phyloP scores from a whole-genome alignment of 1,284 basidiomycete species.

The Cryptococcus sp. region DNA sequence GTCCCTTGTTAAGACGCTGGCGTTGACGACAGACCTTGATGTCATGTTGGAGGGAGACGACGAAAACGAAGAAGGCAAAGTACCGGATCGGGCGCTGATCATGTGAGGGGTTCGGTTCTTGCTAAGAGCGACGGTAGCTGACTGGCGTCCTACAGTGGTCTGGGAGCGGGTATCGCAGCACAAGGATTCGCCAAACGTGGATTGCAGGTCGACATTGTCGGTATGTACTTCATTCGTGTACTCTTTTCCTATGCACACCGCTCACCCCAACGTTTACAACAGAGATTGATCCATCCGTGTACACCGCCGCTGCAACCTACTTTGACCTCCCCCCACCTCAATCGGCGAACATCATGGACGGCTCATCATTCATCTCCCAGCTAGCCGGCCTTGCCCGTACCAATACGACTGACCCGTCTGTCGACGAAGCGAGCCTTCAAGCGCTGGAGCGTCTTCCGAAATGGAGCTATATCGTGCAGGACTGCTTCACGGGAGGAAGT shows the following conservation, averaged over 20 bases:
- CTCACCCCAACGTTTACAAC: constrained; percentile 52
- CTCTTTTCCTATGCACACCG: no score
- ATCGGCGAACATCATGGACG: constrained; percentile 70
- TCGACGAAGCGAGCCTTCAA: not conserved
- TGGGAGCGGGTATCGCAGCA: constrained; percentile 77
- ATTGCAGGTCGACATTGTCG: constrained; percentile 52
- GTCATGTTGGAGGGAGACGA: constrained; percentile 14
- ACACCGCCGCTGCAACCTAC: constrained; percentile 69
- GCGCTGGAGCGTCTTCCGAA: constrained; percentile 19
- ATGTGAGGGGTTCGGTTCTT: constrained; percentile 26
- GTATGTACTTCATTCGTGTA: constrained; percentile 11
- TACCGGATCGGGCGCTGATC: constrained; percentile 28
- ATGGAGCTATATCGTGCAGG: constrained; percentile 80
- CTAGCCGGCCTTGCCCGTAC: constrained; percentile 34
- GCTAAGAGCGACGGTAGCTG: no score
- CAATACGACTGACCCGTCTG: constrained; percentile 16
- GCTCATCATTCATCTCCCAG: constrained; percentile 60
- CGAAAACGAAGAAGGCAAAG: constrained; percentile 9
- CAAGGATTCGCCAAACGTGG: constrained; percentile 66
- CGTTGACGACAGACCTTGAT: constrained; percentile 26
- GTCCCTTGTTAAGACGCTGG: constrained; percentile 20
- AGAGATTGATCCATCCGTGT: constrained; percentile 85
- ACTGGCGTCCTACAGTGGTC: constrained; percentile 59
- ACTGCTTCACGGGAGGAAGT: constrained; percentile 84
- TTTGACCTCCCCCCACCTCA: constrained; percentile 63